A percentile compares a stretch with the other conserved stretches of the same genome.
These are phyloP conservation scores for Thelephora terrestris DNA, from an alignment of 1,284 basidiomycete species.

Conservation along the genomic window DNA sequence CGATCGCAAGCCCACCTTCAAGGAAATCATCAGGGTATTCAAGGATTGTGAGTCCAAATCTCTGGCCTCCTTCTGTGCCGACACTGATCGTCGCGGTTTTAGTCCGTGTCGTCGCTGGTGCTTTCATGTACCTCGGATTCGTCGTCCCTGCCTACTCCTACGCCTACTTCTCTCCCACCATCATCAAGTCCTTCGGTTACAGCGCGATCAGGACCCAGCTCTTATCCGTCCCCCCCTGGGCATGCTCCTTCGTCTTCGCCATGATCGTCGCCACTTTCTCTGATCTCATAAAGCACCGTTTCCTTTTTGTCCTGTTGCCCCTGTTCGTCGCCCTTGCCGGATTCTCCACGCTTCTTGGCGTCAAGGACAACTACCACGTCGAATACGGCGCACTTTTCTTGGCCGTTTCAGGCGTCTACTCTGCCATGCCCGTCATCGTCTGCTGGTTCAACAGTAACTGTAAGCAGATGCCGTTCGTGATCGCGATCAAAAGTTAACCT, in stretches of 20 bases:
- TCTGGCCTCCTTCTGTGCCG: neutral
- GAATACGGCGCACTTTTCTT: slow-evolving; percentile 19
- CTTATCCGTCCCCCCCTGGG: slow-evolving; percentile 37
- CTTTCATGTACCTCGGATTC: slow-evolving; percentile 18
- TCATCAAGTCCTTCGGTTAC: slow-evolving; percentile 30
- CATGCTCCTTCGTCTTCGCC: slow-evolving; percentile 16
- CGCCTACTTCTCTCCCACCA: slow-evolving; percentile 21
- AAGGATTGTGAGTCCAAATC: slow-evolving; percentile 13
- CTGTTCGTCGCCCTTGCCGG: slow-evolving; percentile 11
- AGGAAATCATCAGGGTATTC: slow-evolving; percentile 10
- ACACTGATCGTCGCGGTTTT: neutral
- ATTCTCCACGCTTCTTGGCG: slow-evolving; percentile 13
- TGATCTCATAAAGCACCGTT: slow-evolving; percentile 18
- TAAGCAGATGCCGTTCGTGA: slow-evolving; percentile 5
- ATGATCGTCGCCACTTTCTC: slow-evolving; percentile 17
- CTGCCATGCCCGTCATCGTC: slow-evolving; percentile 18
- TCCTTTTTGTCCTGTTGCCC: slow-evolving; percentile 16
- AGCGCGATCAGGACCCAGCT: slow-evolving; percentile 33
- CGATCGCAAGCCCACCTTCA: slow-evolving; percentile 10
- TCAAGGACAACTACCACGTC: slow-evolving; percentile 12
- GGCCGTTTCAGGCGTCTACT: slow-evolving; percentile 15
- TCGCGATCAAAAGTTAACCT: neutral
- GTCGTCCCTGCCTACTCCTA: slow-evolving; percentile 16
- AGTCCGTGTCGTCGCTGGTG: slow-evolving; percentile 16
- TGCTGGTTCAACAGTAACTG: slow-evolving; percentile 21